Evolutionary conservation across 2,329 filamentous ascomycete genomes (phyloP).

Genomic region (Alternaria burnsii): DNA sequence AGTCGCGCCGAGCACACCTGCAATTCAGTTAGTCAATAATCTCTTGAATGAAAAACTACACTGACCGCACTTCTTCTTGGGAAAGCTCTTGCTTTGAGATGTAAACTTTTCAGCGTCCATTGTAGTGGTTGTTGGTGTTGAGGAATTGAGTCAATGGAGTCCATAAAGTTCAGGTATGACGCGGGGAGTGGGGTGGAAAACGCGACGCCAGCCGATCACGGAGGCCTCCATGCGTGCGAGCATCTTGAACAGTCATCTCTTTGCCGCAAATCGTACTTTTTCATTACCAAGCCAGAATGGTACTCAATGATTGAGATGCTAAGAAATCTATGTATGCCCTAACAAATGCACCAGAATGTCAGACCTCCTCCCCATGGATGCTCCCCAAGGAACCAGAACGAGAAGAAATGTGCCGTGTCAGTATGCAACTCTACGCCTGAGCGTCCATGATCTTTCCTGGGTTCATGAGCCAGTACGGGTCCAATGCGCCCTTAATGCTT

Average conservation of each 20-base stretch:
- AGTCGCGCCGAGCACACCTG: conserved; percentile 83
- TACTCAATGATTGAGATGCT: neutral
- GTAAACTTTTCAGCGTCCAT: conserved; percentile 58
- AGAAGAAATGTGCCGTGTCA: neutral
- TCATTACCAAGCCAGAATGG: neutral
- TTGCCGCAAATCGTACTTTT: neutral
- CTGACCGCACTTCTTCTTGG: conserved; percentile 63
- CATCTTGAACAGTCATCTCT: neutral
- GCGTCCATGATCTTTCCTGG: conserved; percentile 88
- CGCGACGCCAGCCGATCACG: conserved; percentile 35
- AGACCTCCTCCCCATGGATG: conserved; percentile 36
- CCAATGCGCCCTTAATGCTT: conserved; percentile 80
- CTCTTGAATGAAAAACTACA: conserved; percentile 49
- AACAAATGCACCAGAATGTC: conserved; percentile 20
- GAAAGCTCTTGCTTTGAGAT: conserved; percentile 52
- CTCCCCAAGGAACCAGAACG: conserved; percentile 3
- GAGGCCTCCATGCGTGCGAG: conserved; percentile 17
- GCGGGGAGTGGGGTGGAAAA: conserved; percentile 36
- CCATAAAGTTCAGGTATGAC: conserved; percentile 33
- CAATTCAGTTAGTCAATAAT: conserved; percentile 22
- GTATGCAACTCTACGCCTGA: conserved; percentile 22
- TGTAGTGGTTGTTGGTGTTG: conserved; percentile 28
- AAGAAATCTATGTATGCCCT: conserved; percentile 6
- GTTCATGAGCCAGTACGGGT: conserved; percentile 89
- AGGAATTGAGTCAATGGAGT: conserved; percentile 33